These are phyloP conservation scores for Diutina rugosa DNA, from an alignment of 1,139 yeast genomes.

Conservation along the genomic window DNA sequence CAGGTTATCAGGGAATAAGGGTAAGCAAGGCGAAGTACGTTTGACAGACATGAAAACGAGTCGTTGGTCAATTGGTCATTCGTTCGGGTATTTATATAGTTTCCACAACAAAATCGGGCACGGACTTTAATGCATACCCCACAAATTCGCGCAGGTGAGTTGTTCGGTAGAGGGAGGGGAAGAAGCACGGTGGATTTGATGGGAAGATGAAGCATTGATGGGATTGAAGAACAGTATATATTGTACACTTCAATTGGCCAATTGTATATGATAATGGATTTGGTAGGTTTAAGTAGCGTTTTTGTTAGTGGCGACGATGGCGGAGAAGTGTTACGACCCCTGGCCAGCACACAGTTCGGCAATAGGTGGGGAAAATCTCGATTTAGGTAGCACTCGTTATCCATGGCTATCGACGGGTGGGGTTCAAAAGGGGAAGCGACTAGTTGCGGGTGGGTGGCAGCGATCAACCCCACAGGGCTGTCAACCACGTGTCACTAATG, in stretches of 20 bases:
- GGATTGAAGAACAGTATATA: not conserved
- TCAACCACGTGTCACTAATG: not conserved
- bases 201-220: no score
- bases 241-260: no score
- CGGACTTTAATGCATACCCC: not conserved
- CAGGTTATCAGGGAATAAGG: not conserved
- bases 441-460: not conserved
- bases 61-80: not conserved
- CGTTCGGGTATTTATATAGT: not conserved
- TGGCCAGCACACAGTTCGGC: not conserved
- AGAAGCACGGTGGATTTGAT: not conserved
- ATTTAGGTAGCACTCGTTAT: not conserved
- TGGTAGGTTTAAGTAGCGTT: not conserved
- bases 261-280: not conserved
- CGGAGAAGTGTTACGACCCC: not conserved
- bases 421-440: not conserved
- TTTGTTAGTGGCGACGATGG: not conserved
- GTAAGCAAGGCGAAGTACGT: conserved; percentile 2
- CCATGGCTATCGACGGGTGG: not conserved
- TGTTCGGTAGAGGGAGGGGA: not conserved
- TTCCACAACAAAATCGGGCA: not conserved
- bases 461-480: not conserved
- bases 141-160: not conserved
- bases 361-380: not conserved
- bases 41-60: not conserved